These are phyloP conservation scores for Amauroascus niger DNA, from an alignment of 2,329 filamentous ascomycete genomes.

Conservation along the genomic window DNA sequence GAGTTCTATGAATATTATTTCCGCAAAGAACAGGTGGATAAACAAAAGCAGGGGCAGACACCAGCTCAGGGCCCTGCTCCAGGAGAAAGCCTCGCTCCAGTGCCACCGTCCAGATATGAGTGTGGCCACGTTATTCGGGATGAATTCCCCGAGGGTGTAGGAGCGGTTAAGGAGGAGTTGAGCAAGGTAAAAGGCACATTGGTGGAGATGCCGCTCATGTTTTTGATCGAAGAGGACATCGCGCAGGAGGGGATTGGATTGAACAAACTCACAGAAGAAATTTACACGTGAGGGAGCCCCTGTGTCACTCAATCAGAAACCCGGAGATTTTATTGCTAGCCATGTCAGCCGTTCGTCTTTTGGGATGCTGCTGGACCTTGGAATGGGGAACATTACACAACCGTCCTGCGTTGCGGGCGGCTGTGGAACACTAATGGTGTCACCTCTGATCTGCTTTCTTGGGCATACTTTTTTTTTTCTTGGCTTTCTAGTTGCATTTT, in stretches of 20 bases:
- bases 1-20: conserved; percentile 55
- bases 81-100: background rate
- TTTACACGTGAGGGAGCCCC: conserved; percentile 51
- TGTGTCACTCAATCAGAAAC: background rate
- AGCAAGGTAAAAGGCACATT: conserved; percentile 57
- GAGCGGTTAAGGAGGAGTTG: conserved; percentile 62
- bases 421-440: background rate
- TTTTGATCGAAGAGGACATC: conserved; percentile 76
- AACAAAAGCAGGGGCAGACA: conserved; percentile 29
- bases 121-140: conserved; percentile 82
- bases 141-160: conserved; percentile 62
- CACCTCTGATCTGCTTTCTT: background rate
- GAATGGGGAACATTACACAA: background rate
- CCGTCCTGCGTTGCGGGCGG: background rate
- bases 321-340: background rate
- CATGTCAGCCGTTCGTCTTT: background rate
- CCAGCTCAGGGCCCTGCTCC: conserved; percentile 21
- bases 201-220: conserved; percentile 85
- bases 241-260: conserved; percentile 68
- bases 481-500: background rate
- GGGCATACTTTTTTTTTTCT: background rate
- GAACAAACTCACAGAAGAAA: conserved; percentile 60
- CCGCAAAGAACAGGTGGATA: conserved; percentile 38
- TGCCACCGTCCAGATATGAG: conserved; percentile 52
- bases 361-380: background rate